Conservation (phyloP, 768 basidiomycete genomes). For the Sporobolomyces phaffii region DNA sequence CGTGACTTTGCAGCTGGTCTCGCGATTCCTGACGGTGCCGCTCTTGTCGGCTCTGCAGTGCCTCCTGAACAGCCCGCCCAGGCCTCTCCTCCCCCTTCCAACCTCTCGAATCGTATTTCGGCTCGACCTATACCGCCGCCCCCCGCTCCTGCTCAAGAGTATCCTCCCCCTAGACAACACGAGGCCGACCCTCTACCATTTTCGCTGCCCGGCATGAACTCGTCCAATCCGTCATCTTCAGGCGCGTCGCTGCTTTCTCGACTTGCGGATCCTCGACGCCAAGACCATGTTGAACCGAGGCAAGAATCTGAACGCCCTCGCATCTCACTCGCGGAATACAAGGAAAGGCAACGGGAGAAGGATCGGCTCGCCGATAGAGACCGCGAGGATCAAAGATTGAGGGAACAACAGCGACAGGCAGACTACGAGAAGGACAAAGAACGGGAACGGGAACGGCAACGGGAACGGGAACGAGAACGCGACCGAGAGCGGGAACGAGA, state of each 20-base stretch:
- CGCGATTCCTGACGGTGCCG: background rate
- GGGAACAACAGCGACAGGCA: background rate
- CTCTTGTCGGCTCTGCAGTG: background rate
- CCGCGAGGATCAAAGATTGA: too few relatives aligned
- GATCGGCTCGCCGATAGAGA: background rate
- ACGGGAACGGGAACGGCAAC: background rate
- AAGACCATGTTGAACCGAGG: background rate
- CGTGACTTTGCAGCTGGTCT: slow-evolving; percentile 26
- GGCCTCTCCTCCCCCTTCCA: background rate
- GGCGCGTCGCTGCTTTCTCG: background rate
- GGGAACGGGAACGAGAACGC: background rate
- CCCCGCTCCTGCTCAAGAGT: background rate
- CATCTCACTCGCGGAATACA: background rate
- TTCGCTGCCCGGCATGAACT: background rate
- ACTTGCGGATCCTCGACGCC: background rate
- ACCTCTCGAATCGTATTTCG: background rate
- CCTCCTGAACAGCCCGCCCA: background rate
- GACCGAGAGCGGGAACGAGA: background rate
- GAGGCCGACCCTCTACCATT: background rate
- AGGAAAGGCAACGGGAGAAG: background rate
- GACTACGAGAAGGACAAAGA: background rate
- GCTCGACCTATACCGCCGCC: background rate
- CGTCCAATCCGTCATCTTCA: too few relatives aligned
- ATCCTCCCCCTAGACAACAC: background rate
- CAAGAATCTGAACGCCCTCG: background rate